A percentile compares a stretch with the other conserved stretches of the same genome.
Evolutionary conservation across 306 rosid species (phyloP).

Genomic region (Sesbania bispinosa): DNA sequence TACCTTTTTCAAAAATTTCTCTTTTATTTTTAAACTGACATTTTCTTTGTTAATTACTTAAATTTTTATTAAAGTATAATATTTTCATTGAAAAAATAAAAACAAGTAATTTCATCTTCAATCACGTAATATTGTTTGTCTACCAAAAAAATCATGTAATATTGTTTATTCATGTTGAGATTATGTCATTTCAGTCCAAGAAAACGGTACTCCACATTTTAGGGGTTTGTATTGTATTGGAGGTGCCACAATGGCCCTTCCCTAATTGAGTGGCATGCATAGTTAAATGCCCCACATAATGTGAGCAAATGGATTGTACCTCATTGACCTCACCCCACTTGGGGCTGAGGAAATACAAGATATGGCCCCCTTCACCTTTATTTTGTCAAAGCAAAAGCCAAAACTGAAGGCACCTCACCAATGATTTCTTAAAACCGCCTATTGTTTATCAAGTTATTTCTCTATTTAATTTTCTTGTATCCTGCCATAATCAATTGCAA

Average conservation of each 20-base stretch:
- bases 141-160: too few relatives aligned
- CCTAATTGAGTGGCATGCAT: neutral
- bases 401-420: conserved; percentile 6
- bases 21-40: too few relatives aligned
- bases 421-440: conserved; percentile 14
- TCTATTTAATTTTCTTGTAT: neutral
- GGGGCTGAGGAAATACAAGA: neutral
- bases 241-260: neutral
- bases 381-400: neutral
- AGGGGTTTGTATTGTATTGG: neutral
- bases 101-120: too few relatives aligned
- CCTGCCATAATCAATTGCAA: neutral
- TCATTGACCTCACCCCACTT: neutral
- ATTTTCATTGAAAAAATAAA: too few relatives aligned
- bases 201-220: neutral
- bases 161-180: neutral
- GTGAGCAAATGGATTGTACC: conserved; percentile 4
- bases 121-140: too few relatives aligned
- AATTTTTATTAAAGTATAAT: too few relatives aligned
- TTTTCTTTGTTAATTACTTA: too few relatives aligned
- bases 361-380: neutral
- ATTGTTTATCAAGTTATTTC: neutral
- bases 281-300: conserved; percentile 21
- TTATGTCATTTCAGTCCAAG: neutral
- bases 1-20: too few relatives aligned